Base-by-base conservation (phyloP, 2,329 filamentous ascomycete species). In the Phialophora tarda region DNA sequence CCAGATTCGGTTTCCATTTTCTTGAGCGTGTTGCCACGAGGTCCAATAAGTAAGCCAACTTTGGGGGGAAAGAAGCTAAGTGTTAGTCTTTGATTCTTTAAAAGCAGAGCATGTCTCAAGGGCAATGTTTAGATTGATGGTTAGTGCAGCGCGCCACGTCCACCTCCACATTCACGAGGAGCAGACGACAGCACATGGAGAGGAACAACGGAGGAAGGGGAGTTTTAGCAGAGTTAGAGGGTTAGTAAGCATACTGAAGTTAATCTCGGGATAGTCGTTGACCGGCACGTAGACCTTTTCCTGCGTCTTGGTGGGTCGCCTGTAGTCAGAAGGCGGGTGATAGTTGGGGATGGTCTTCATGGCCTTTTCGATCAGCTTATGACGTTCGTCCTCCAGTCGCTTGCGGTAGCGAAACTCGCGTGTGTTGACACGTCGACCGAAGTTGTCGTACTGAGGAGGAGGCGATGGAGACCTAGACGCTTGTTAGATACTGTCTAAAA, bases 191-290 rank as follows among this genome's bases (percentile, higher is more conserved):
- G 71, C 65, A 71, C 44, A 56, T 63, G 64, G 76, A 74, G 71
- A 72, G 17, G 77, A 78, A 76, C 79, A 76, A 78, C 74, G 73
- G 83, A 81, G 83, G 76, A 77, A 76, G 74, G 68, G 69, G 65
- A 73, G 75, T 77, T 76, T 77, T 81, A 91, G 89, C 91, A 88
- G 86, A 85, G 88, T 91, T 90, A 89, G 88, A 93, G 92, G 93
- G 92, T 97, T 97, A 97, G 93, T 90, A 93, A 95, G 94, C 94
- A 94, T 97, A 99, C 95, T 99, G 92, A 99, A 99, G 90, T 99
- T 99, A 89, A 99, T 98, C 82, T 99, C 95, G 86, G 95, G 95
- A 81, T 99, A 99, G 82, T 99, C 95, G 88, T 99, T 99, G 84
- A 99, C 95, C 80, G 95, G 95, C 81, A 99, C 95, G 80, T 99